phyloP scores from a whole-genome alignment of 768 basidiomycete genomes.

The Naganishia onofrii region DNA sequence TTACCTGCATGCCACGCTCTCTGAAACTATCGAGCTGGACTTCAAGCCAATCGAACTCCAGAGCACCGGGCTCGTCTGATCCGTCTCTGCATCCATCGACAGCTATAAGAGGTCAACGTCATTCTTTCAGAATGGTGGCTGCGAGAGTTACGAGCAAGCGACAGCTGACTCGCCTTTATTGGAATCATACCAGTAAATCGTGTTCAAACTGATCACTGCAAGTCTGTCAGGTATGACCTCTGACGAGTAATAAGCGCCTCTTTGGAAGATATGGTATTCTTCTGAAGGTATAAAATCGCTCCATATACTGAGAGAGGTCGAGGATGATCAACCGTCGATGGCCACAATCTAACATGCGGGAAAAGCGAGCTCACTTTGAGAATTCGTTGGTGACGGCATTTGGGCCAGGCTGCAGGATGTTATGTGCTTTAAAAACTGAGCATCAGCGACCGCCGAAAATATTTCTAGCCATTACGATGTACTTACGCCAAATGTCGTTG shows the following conservation, averaged over 20 bases:
- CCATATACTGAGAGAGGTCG: conserved; percentile 65
- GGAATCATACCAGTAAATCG: conserved; percentile 84
- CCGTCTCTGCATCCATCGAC: conserved; percentile 70
- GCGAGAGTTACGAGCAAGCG: neutral
- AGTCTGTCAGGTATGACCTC: conserved; percentile 74
- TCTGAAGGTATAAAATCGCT: conserved; percentile 73
- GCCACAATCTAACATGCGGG: neutral
- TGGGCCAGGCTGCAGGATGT: conserved; percentile 53
- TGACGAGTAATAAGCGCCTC: conserved; percentile 78
- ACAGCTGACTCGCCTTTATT: conserved; percentile 66
- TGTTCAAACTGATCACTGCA: conserved; percentile 81
- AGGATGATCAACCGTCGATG: neutral
- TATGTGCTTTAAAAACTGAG: conserved; percentile 56
- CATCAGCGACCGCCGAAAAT: conserved; percentile 63
- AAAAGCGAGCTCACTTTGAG: conserved; percentile 59
- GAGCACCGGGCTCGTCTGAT: conserved; percentile 74
- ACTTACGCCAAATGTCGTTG: conserved; percentile 82
- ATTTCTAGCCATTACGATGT: conserved; percentile 28
- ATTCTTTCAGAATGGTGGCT: neutral
- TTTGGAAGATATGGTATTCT: conserved; percentile 73
- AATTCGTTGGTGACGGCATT: conserved; percentile 58
- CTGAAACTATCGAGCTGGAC: conserved; percentile 72
- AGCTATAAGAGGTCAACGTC: conserved; percentile 55
- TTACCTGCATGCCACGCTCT: conserved; percentile 70
- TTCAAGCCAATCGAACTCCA: conserved; percentile 85